Evolutionary conservation across 768 basidiomycete species (phyloP).

Genomic region (Tylopilus balloui): DNA sequence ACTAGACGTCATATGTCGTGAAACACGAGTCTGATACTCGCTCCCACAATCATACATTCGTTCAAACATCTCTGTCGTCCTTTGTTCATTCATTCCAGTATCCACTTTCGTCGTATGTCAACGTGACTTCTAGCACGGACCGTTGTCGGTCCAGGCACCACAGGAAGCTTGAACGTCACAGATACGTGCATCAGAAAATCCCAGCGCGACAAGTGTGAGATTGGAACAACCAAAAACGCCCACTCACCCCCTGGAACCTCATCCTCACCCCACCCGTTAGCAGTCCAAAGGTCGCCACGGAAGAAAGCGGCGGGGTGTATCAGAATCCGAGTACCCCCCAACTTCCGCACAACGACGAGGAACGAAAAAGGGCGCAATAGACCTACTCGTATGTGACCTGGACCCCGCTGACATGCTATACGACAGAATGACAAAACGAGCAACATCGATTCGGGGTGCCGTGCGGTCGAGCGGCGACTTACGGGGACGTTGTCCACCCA

Average conservation of each 20-base stretch:
- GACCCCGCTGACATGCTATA: not conserved
- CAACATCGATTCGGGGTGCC: not conserved
- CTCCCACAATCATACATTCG: not conserved
- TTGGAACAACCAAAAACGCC: not conserved
- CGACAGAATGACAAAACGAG: too few species aligned
- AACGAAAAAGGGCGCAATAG: not conserved
- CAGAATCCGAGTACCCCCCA: not conserved
- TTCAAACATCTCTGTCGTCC: not conserved
- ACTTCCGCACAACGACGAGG: too few species aligned
- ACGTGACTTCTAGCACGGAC: not conserved
- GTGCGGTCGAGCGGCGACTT: not conserved
- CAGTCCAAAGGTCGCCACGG: slow-evolving; percentile 48
- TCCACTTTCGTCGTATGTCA: not conserved
- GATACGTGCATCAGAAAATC: not conserved
- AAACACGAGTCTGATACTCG: not conserved
- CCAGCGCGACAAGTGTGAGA: not conserved
- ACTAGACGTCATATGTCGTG: not conserved
- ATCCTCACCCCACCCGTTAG: slow-evolving; percentile 43
- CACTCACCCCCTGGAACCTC: slow-evolving; percentile 32
- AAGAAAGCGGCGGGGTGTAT: not conserved
- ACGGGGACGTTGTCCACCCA: not conserved
- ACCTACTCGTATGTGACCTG: not conserved
- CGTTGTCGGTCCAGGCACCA: slow-evolving; percentile 56
- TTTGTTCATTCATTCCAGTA: not conserved
- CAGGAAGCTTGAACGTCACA: slow-evolving; percentile 36